Evolutionary conservation across 257 asterid species (phyloP), one percentile per base, ranked within the genome.

Genomic region (Fraxinus cuspidata): DNA sequence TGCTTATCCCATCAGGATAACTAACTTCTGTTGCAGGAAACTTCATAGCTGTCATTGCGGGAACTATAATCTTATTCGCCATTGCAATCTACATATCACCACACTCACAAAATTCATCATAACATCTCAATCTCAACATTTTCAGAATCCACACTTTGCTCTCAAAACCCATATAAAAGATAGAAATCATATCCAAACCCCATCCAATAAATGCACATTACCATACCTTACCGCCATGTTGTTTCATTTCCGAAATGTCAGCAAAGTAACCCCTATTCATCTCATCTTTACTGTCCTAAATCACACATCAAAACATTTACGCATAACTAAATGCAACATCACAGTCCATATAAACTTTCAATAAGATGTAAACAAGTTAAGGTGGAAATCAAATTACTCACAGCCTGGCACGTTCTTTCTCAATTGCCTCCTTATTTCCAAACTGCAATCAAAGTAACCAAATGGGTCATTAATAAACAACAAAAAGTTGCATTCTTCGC

Each of bases 281-380:
- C 92, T 96, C 99, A 88, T 96, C 98, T 80, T 85, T 82, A 96
- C 98, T 96, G 99, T 86, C 92, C 91, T 87, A 93, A 84, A 85
- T 74, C 78, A 79, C 82, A 85, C 77, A 69, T 18, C 75, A 77
- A 74, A 73, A 18, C 65, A 78, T 72, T 73, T 75, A 75, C 71
- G 68, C 40, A 74, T 74, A 74, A 77, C 63, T 49, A 83, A 53
- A 25, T 63, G 53, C 74, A 67, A 12, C 40, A 8, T n/a, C 79
- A 58, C 13, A 35, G 40, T 27, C 31, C 49, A 73, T 32, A 29
- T 4, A 49, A 80, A 40, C 38, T 31, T 73, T 38, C 70, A 69
- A 19, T 21, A 38, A 74, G 71, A 58, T 19, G 49, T 0, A 68
- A 60, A 47, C 0, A 27, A 47, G 12, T 29, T 9, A n/a, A 63